Conservation (phyloP, 495 filamentous ascomycete species). For the Achaetomiella virescens region DNA sequence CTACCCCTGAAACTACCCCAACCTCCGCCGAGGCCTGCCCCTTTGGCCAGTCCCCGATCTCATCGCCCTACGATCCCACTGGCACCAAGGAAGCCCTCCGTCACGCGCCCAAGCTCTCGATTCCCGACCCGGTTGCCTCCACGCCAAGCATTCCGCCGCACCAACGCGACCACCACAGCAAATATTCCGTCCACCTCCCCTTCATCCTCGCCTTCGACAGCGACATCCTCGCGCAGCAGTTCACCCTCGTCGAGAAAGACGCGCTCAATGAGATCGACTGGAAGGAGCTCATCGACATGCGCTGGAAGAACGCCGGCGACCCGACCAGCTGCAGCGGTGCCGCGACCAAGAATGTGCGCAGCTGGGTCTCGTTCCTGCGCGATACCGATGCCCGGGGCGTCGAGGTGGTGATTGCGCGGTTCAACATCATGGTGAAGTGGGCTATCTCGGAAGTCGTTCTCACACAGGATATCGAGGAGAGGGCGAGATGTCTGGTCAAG, state of each 20-base stretch:
- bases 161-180: conserved; percentile 7
- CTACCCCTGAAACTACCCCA: conserved; percentile 48
- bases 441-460: conserved; percentile 85
- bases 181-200: conserved; percentile 62
- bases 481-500: conserved; percentile 78
- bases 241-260: conserved; percentile 93
- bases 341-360: conserved; percentile 40
- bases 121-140: conserved; percentile 20
- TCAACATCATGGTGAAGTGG: conserved; percentile 98
- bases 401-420: conserved; percentile 91
- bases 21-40: conserved; percentile 28
- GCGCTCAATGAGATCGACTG: conserved; percentile 95
- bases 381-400: conserved; percentile 79
- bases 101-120: conserved; percentile 28
- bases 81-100: conserved; percentile 36
- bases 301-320: conserved; percentile 65
- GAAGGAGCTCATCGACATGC: conserved; percentile 93
- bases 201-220: conserved; percentile 92
- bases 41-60: conserved; percentile 16
- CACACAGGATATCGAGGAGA: conserved; percentile 73
- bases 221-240: conserved; percentile 82
- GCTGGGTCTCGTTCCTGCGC: conserved; percentile 91
- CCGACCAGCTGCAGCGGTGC: conserved; percentile 40
- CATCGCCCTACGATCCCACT: conserved; percentile 32
- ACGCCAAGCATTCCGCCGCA: not conserved